phyloP scores from a whole-genome alignment of 1,139 yeast species.

The Pichia norvegensis region DNA sequence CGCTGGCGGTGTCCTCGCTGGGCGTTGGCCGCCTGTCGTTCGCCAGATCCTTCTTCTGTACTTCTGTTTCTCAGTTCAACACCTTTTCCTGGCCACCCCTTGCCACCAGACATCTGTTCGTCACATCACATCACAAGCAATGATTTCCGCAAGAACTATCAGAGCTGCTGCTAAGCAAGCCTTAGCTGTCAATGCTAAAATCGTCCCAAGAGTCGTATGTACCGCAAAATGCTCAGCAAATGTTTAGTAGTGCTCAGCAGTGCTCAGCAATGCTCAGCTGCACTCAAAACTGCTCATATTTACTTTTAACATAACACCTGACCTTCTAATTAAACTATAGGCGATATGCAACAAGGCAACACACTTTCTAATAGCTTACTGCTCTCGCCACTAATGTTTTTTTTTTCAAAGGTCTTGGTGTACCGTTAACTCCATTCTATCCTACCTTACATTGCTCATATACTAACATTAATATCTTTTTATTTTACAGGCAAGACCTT shows the following conservation, averaged over 20 bases:
- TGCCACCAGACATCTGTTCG: slow-evolving; percentile 6
- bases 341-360: background rate
- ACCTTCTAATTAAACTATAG: background rate
- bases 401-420: background rate
- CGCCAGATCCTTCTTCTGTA: background rate
- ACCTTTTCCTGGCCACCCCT: background rate
- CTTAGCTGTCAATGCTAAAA: slow-evolving; percentile 53
- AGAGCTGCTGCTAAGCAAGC: slow-evolving; percentile 78
- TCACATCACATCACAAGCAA: slow-evolving; percentile 25
- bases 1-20: slow-evolving; percentile 32
- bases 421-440: background rate
- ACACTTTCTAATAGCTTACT: background rate
- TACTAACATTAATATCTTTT: background rate
- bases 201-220: slow-evolving; percentile 58
- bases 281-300: too few relatives aligned
- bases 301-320: too few relatives aligned
- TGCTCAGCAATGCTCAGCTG: background rate
- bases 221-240: background rate
- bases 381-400: background rate
- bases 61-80: background rate
- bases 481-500: slow-evolving; percentile 58
- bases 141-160: slow-evolving; percentile 80
- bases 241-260: background rate
- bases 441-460: background rate
- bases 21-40: background rate